phyloP scores from a whole-genome alignment of 2,329 filamentous ascomycete species.

The Pyricularia sp. region DNA sequence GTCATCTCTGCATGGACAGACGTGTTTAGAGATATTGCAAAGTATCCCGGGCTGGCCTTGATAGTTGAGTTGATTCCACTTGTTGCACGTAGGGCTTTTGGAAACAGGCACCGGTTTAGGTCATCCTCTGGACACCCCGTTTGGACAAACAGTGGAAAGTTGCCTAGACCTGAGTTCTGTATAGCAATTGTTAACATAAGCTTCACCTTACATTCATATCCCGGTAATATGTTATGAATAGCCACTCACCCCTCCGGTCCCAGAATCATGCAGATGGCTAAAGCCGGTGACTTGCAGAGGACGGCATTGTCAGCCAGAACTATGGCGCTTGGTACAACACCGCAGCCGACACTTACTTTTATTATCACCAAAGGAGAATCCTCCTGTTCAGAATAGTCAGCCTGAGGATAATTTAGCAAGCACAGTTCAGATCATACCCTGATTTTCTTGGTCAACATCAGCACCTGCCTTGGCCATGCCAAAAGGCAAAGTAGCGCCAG shows the following conservation, averaged over 20 bases:
- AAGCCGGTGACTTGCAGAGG: conserved; percentile 17
- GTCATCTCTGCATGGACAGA: conserved; percentile 42
- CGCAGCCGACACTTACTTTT: conserved; percentile 3
- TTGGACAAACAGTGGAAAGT: conserved; percentile 26
- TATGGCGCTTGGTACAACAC: too few relatives aligned
- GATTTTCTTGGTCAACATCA: conserved; percentile 15
- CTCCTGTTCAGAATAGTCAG: conserved; percentile 9
- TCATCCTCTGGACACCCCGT: conserved; percentile 22
- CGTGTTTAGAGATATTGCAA: conserved; percentile 35
- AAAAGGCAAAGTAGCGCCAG: conserved; percentile 18
- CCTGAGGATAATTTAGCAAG: neutral
- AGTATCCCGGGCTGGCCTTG: conserved; percentile 40
- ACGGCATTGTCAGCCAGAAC: neutral
- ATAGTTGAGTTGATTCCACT: conserved; percentile 32
- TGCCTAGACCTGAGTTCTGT: conserved; percentile 18
- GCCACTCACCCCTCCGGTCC: conserved; percentile 21
- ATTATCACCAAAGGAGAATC: conserved; percentile 16
- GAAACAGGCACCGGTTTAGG: conserved; percentile 32
- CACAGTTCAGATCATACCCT: conserved; percentile 1
- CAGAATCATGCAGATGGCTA: conserved; percentile 21
- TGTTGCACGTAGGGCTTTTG: conserved; percentile 30
- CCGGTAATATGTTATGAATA: too few relatives aligned
- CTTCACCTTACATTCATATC: too few relatives aligned
- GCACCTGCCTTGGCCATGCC: conserved; percentile 20
- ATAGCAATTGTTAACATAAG: neutral